Base-by-base conservation (phyloP, 2,329 filamentous ascomycete genomes). In the Xylaria sp. region DNA sequence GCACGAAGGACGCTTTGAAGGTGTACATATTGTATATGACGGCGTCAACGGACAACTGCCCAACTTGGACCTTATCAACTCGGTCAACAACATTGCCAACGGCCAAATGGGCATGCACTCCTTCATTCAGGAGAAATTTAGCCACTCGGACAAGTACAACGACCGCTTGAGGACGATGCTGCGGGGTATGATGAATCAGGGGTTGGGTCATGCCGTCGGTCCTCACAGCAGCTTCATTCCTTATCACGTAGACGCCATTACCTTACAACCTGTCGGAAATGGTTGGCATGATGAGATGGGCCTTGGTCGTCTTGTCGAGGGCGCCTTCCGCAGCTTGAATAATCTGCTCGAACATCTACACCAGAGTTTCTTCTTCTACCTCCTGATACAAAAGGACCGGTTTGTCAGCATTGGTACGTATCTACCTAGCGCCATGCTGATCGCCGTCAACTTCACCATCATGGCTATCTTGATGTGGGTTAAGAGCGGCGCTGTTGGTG, bases 391-490 rank as follows among this genome's bases (percentile, higher is more conserved):
- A 69, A 87, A 89, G 31, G 92, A 95, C 71, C 89, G 94, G 11
- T 99, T 99, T 74, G 95, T 98, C 70, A 98, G 94, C 78, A 99
- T 99, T 67, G 95, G 95, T 15, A 99, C 94, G 1, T 99, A 99
- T 74, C 84, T 99, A 3, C 95, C 95, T 0, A 96, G 92, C 70
- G 95, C 95, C n/a, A 99, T 99, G 95, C 79, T 98, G 53, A 85
- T 99, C 60, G 95, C 95, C 1, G 91, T 89, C 45, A 97, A 94
- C 76, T 98, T 98, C 73, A 97, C 92, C 31, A 94, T 99, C 74
- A 96, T 94, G 82, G 92, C 94, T 4, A 94, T 98, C 70, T 89
- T 89, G 15, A 82, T 97, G n/a, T 99, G 95, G 95, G 84, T 97
- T 15, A 89, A 91, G 76, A 97, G 92, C 71, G 94, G 94, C 1